Evolutionary conservation across 2,329 filamentous ascomycete genomes (phyloP), one percentile per base, ranked within the genome.

Genomic region (Penicillium sp.): DNA sequence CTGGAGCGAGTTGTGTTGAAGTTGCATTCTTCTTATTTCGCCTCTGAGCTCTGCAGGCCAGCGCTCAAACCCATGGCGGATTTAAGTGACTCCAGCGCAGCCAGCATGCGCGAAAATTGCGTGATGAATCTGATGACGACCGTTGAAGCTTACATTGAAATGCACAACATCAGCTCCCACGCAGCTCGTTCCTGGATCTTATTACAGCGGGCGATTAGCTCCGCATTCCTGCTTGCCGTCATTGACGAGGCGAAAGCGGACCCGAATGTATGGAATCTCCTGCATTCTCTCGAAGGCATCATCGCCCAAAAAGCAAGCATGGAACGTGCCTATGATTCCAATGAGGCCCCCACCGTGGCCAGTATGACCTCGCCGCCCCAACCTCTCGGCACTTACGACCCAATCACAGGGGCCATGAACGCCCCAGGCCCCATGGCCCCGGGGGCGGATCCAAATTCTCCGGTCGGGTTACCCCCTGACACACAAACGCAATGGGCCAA

Each of bases 21-120:
- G 65, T 73, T 87, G 4, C 85, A 87, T 67, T 82, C 82, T 21
- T 86, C 83, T 8, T 87, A 87, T 69, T 81, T 86, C 58, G 81
- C 81, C 23, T 86, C 84, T 5, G 85, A 87, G 71, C 80, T 87
- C 33, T 86, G 83, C 67, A 80, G 85, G 33, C 84, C 84, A 35
- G 82, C 84, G 25, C 79, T 87, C 65, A 86, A 83, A 65, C 78
- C 81, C 10, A 74, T 77, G 43, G 76, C 75, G 9, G 78, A 80
- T 40, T 41, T 75, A 70, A 61, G 77, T 71, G 66, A 80, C 71
- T 12, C 78, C n/a, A 61, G 63, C 23, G 69, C 67, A 7, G 58
- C 67, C 8, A 69, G 67, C 35, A 71, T 86, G 67, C 80, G 81
- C 43, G 78, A 79, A 52, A 80, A 81, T 56, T 86, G 84, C 64